Evolutionary conservation across 441 rosid species (phyloP).

Genomic region (Arabidopsis lyrata): DNA sequence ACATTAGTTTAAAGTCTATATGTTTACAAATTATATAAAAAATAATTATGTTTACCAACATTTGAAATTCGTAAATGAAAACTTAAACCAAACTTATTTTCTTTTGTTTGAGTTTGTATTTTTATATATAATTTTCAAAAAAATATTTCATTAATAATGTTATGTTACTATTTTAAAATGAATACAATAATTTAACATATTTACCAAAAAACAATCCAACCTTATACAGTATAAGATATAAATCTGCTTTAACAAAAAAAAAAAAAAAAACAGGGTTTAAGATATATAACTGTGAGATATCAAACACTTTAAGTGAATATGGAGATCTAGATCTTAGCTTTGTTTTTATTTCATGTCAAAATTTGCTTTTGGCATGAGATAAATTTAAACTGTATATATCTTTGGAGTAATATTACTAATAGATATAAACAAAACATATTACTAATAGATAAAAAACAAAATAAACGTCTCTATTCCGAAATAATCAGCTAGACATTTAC

Average conservation of each 20-base stretch:
- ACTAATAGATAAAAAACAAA: not conserved
- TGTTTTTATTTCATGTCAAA: not conserved
- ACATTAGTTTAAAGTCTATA: not conserved
- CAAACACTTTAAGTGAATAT: not conserved
- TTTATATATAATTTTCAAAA: not conserved
- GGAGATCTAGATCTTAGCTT: constrained; percentile 14
- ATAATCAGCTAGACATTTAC: constrained; percentile 13
- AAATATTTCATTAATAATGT: not conserved
- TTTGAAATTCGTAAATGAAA: constrained; percentile 1
- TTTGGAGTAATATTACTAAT: not conserved
- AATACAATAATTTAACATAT: not conserved
- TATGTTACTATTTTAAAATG: not conserved
- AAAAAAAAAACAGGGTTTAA: not conserved
- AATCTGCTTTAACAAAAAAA: constrained; percentile 1
- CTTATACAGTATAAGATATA: not conserved
- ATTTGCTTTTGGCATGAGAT: constrained; percentile 8
- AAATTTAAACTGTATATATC: not conserved
- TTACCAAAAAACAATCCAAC: not conserved
- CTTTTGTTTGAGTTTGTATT: not conserved
- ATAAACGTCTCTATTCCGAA: not conserved
- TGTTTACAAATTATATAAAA: too few relatives aligned
- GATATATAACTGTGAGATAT: constrained; percentile 1
- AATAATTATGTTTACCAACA: not conserved
- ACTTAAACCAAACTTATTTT: constrained; percentile 4
- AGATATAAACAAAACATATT: too few relatives aligned